Evolutionary conservation across 2,329 filamentous ascomycete genomes (phyloP), one percentile per base, ranked within the genome.

Genomic region (Aspergillus felis): DNA sequence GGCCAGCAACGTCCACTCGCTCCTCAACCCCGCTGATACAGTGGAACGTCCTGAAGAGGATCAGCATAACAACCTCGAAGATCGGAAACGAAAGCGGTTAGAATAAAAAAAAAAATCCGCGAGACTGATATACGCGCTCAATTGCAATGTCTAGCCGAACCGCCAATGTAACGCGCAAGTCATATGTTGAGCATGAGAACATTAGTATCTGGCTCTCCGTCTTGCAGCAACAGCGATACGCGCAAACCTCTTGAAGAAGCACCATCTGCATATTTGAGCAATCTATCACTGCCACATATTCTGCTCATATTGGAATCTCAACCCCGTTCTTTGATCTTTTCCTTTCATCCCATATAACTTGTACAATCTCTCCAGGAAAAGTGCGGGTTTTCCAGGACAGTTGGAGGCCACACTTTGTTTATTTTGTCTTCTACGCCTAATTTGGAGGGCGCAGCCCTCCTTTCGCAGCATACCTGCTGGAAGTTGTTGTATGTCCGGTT

Each of bases 21-120:
- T 89, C 25, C 78, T 89, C 1, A 89, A 89, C 63, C 87, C 87
- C 5, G 84, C 86, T 14, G 86, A 88, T 63, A 88, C 86, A 1
- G 84, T 82, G 1, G 87, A 89, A 71, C 74, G 85, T 57, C 82
- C 84, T 22, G 85, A 86, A 49, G 86, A 88, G 68, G 86, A 88
- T 57, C 79, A 85, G 57, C 77, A 79, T 48, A 54, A 61, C 25
- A 78, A 79, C 54, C 73, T 74, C 51, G 84, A 86, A 22, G 84
- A 87, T 57, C 78, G 86, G 59, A 87, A 87, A 75, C 78, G 85
- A 62, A 87, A 87, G 74, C 74, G 82, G 65, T 58, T 83, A 60
- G 72, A 77, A 67, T 83, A 71, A 76, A 38, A 51, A 10, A 29
- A n/a, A 29, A 53, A 4, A 51, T 42, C 32, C 32, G 54, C 22